phyloP scores from a whole-genome alignment of 176 grass and related monocot species.

The Musa acuminata region DNA sequence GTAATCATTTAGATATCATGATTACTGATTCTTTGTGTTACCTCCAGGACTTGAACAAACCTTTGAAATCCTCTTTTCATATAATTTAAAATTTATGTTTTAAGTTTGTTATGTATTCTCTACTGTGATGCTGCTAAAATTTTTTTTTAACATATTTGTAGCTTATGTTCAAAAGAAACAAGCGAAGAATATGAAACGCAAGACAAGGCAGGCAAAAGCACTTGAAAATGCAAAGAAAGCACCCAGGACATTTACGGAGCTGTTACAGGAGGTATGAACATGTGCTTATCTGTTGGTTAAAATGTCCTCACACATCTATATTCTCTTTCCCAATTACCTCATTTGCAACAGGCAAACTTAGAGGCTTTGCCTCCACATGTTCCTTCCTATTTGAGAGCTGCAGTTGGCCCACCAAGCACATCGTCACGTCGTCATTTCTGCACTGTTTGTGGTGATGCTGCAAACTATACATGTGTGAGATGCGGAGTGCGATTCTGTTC shows the following conservation, averaged over 20 bases:
- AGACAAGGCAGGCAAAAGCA: conserved; percentile 88
- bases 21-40: no score
- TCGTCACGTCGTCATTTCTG: conserved; percentile 60
- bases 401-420: conserved; percentile 59
- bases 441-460: conserved; percentile 56
- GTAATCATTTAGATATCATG: no score
- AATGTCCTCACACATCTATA: not conserved
- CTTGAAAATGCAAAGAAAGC: conserved; percentile 58
- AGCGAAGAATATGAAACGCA: conserved; percentile 80
- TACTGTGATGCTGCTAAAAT: not conserved
- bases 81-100: no score
- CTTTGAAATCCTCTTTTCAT: no score
- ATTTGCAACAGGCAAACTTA: conserved; percentile 56
- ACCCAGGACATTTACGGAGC: conserved; percentile 72
- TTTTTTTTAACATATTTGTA: conserved; percentile 14
- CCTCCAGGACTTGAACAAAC: no score
- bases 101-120: no score
- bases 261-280: conserved; percentile 53
- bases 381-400: conserved; percentile 64
- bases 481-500: conserved; percentile 89
- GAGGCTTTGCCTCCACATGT: conserved; percentile 68
- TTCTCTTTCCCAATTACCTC: not conserved
- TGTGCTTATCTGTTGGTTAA: not conserved
- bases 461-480: conserved; percentile 60
- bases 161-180: conserved; percentile 83